These are phyloP conservation scores for Sporobolus alterniflorus DNA, from an alignment of 202 grass and related monocot species.

Conservation along the genomic window DNA sequence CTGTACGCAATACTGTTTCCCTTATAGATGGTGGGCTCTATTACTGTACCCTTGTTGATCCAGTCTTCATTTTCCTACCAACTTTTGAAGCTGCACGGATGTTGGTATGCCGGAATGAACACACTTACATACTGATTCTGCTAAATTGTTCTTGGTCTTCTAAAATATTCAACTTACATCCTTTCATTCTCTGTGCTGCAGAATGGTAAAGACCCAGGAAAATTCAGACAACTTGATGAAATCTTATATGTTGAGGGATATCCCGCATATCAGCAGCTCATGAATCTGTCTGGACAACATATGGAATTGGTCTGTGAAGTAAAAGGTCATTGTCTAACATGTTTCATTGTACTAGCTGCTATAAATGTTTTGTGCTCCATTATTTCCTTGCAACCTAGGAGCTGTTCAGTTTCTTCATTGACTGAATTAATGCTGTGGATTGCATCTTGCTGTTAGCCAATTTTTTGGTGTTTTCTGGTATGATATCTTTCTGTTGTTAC, in stretches of 20 bases:
- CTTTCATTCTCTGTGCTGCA: constrained; percentile 38
- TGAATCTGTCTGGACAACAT: constrained; percentile 62
- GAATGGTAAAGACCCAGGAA: constrained; percentile 74
- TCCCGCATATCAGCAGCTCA: constrained; percentile 87
- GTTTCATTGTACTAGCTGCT: constrained; percentile 14
- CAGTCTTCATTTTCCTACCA: constrained; percentile 84
- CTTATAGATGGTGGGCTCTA: constrained; percentile 90
- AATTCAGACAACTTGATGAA: constrained; percentile 95
- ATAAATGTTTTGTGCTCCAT: background rate
- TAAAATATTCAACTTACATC: constrained; percentile 15
- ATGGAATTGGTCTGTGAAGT: constrained; percentile 88
- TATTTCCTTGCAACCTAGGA: background rate
- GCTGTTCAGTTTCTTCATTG: constrained; percentile 1
- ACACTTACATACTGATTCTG: background rate
- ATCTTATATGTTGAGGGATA: constrained; percentile 91
- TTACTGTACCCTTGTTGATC: constrained; percentile 77
- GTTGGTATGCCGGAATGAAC: constrained; percentile 53
- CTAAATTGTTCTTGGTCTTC: background rate
- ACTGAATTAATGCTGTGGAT: constrained; percentile 7
- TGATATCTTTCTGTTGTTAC: constrained; percentile 1
- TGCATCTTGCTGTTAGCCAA: background rate
- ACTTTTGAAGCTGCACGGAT: constrained; percentile 75
- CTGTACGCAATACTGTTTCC: constrained; percentile 14
- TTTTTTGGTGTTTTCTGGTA: background rate
- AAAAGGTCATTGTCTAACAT: constrained; percentile 59